Evolutionary conservation across 305 asterid genomes (phyloP).

Genomic region (Rubia tinctorum): DNA sequence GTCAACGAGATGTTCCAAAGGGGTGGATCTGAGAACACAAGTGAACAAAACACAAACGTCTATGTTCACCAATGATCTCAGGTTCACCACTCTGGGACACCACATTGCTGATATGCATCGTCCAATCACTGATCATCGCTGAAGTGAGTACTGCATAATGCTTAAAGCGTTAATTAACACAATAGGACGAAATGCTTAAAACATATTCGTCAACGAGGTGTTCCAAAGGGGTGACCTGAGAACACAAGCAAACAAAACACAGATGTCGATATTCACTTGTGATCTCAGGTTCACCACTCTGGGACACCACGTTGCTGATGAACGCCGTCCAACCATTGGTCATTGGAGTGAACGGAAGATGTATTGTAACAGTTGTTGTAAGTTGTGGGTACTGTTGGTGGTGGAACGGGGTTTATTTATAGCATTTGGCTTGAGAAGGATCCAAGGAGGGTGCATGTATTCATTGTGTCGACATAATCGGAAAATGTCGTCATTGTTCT

Average conservation of each 20-base stretch:
- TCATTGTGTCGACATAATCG: slow-evolving; percentile 6
- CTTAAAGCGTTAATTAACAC: too few relatives aligned
- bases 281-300: slow-evolving; percentile 29
- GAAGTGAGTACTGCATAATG: not conserved
- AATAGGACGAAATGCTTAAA: too few relatives aligned
- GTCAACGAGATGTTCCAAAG: slow-evolving; percentile 21
- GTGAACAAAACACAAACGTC: not conserved
- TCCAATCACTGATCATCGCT: not conserved
- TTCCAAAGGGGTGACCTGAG: slow-evolving; percentile 37
- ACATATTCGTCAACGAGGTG: too few relatives aligned
- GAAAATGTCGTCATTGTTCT: slow-evolving; percentile 5
- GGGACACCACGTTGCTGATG: slow-evolving; percentile 21
- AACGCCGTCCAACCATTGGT: not conserved
- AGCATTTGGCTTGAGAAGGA: not conserved
- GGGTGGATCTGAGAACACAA: slow-evolving; percentile 42
- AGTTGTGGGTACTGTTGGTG: not conserved
- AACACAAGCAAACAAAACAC: slow-evolving; percentile 22
- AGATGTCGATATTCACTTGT: slow-evolving; percentile 1
- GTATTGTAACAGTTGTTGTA: not conserved
- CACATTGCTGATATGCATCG: slow-evolving; percentile 9
- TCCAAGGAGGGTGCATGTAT: not conserved
- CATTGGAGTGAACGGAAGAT: not conserved
- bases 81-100: slow-evolving; percentile 25
- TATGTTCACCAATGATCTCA: slow-evolving; percentile 22
- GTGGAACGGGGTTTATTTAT: not conserved